These are phyloP conservation scores for Saccharomyces pastorianus DNA, from an alignment of 1,139 yeast genomes.

Conservation along the genomic window DNA sequence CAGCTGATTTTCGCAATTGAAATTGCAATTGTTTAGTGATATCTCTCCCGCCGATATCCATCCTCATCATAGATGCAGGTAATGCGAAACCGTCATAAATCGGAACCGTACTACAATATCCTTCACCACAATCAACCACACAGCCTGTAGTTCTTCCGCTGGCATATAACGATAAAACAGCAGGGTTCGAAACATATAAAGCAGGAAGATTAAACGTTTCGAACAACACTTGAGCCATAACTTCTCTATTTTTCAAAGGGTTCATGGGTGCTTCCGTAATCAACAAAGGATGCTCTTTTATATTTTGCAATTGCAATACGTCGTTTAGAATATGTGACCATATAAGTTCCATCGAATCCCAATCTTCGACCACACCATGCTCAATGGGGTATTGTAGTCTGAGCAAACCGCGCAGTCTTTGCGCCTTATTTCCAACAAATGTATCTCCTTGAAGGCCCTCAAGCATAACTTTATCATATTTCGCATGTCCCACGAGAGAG, in stretches of 20 bases:
- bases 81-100: constrained; percentile 82
- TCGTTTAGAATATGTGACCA: constrained; percentile 61
- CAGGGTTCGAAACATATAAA: constrained; percentile 72
- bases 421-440: constrained; percentile 71
- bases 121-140: constrained; percentile 89
- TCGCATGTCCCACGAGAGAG: constrained; percentile 68
- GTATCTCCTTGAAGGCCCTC: constrained; percentile 58
- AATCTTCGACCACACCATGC: constrained; percentile 71
- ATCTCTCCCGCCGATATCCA: constrained; percentile 83
- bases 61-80: constrained; percentile 62
- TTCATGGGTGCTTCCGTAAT: constrained; percentile 88
- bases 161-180: constrained; percentile 78
- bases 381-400: constrained; percentile 62
- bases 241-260: constrained; percentile 62
- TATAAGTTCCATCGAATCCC: constrained; percentile 78
- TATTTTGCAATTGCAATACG: constrained; percentile 55
- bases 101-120: constrained; percentile 82
- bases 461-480: constrained; percentile 79
- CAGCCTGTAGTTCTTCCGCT: constrained; percentile 88
- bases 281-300: constrained; percentile 79
- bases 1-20: constrained; percentile 54
- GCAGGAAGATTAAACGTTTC: constrained; percentile 87
- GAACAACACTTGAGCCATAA: constrained; percentile 60
- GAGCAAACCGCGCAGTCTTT: constrained; percentile 65
- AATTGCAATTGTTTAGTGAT: constrained; percentile 67